These are phyloP conservation scores for Dictyostelium firmibasis DNA, from an alignment of 78 protist species.

Conservation along the genomic window DNA sequence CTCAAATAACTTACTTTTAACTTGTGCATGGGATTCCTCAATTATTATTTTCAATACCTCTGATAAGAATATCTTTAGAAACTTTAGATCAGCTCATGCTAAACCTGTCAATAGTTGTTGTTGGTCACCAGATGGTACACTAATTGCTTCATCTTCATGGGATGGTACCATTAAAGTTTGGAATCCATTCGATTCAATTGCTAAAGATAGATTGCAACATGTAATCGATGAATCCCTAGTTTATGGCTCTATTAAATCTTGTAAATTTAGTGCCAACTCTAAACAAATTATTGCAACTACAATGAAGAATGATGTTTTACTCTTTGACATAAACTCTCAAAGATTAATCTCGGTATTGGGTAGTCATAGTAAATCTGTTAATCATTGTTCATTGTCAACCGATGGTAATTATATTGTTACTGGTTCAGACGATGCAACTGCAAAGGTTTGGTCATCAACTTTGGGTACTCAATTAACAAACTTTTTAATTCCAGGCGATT, in stretches of 20 bases:
- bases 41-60: conserved; percentile 17
- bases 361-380: conserved; percentile 34
- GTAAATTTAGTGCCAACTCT: conserved; percentile 31
- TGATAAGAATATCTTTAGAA: conserved; percentile 1
- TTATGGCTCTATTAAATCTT: conserved; percentile 39
- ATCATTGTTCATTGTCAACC: conserved; percentile 56
- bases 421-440: conserved; percentile 47
- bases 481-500: neutral
- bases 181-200: conserved; percentile 29
- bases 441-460: conserved; percentile 47
- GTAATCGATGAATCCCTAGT: conserved; percentile 5
- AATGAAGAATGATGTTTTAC: conserved; percentile 34
- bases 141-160: conserved; percentile 69
- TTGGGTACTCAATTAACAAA: conserved; percentile 8
- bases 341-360: conserved; percentile 37
- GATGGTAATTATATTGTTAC: conserved; percentile 70
- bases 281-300: conserved; percentile 77
- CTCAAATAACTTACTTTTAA: neutral
- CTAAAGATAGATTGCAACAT: neutral
- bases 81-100: conserved; percentile 19
- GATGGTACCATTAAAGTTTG: conserved; percentile 81
- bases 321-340: conserved; percentile 20
- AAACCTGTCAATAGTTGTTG: conserved; percentile 61
- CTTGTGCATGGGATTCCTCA: conserved; percentile 67
- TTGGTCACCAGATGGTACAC: conserved; percentile 54